A percentile compares a stretch with the other conserved stretches of the same genome.
These are phyloP conservation scores for Myrica gale DNA, from an alignment of 306 rosid species.

Conservation along the genomic window DNA sequence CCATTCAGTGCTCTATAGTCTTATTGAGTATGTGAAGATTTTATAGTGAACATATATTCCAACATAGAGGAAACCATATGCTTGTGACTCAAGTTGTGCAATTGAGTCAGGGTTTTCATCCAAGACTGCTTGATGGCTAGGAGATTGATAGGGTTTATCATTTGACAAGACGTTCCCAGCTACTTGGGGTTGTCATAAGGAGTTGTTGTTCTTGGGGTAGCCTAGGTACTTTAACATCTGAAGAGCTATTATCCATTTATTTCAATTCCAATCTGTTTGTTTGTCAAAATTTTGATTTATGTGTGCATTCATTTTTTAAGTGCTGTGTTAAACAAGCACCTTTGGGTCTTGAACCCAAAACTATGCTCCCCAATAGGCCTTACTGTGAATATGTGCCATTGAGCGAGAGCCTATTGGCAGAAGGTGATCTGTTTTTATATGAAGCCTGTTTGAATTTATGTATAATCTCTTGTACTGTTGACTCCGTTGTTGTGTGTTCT, in stretches of 20 bases:
- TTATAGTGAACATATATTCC: constrained; percentile 1
- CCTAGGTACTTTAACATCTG: background rate
- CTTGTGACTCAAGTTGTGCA: background rate
- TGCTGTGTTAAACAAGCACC: background rate
- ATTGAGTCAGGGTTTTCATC: background rate
- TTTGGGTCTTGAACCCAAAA: background rate
- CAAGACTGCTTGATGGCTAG: constrained; percentile 2
- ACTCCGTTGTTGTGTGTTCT: too few species aligned
- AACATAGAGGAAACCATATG: background rate
- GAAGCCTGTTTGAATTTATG: background rate
- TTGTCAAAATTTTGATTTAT: background rate
- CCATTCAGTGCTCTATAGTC: background rate
- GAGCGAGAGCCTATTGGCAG: background rate
- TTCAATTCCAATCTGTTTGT: background rate
- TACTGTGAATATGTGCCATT: background rate
- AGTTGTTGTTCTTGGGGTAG: background rate
- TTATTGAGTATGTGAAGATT: background rate
- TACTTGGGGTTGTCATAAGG: background rate
- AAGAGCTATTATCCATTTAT: background rate
- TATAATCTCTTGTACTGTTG: too few species aligned
- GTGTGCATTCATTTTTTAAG: background rate
- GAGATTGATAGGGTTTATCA: constrained; percentile 9
- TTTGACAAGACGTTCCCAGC: constrained; percentile 3
- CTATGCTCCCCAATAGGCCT: background rate
- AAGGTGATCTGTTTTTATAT: background rate